These are phyloP conservation scores for Puccinia horiana DNA, from an alignment of 1,284 basidiomycete genomes.

Conservation along the genomic window DNA sequence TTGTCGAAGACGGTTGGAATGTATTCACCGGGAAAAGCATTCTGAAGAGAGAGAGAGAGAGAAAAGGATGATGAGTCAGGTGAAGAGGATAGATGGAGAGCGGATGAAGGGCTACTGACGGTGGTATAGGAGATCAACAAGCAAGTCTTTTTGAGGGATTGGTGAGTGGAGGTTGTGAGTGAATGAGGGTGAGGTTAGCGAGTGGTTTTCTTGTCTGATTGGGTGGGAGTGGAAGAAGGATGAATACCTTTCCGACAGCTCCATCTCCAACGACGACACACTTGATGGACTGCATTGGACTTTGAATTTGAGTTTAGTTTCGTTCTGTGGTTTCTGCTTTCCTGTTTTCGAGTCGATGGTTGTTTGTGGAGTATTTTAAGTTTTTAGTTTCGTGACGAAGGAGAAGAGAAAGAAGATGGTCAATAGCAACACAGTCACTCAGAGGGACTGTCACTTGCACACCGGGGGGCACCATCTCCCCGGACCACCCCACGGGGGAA, in stretches of 20 bases:
- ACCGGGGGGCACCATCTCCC: not conserved
- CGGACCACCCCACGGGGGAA: too few species aligned
- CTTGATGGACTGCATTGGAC: conserved; percentile 59
- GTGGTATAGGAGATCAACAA: conserved; percentile 59
- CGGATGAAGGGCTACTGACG: conserved; percentile 41
- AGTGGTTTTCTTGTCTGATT: not conserved
- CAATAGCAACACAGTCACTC: not conserved
- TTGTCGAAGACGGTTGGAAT: conserved; percentile 95
- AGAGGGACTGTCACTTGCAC: not conserved
- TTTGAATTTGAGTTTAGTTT: not conserved
- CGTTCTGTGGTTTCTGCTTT: not conserved
- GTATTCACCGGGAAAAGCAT: conserved; percentile 71
- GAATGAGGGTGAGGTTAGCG: conserved; percentile 52
- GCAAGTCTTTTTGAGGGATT: conserved; percentile 54
- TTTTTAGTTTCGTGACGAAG: not conserved
- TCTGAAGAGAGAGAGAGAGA: not conserved
- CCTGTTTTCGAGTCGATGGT: too few species aligned
- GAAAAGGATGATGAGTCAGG: conserved; percentile 51
- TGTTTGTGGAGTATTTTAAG: too few species aligned
- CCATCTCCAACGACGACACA: conserved; percentile 99
- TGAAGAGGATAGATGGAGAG: conserved; percentile 42
- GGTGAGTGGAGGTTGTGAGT: not conserved
- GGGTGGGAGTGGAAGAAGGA: conserved; percentile 5
- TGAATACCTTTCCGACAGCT: conserved; percentile 89
- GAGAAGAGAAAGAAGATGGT: too few species aligned